phyloP scores from a whole-genome alignment of 2,329 filamentous ascomycete genomes.

The Coleophoma crateriformis region DNA sequence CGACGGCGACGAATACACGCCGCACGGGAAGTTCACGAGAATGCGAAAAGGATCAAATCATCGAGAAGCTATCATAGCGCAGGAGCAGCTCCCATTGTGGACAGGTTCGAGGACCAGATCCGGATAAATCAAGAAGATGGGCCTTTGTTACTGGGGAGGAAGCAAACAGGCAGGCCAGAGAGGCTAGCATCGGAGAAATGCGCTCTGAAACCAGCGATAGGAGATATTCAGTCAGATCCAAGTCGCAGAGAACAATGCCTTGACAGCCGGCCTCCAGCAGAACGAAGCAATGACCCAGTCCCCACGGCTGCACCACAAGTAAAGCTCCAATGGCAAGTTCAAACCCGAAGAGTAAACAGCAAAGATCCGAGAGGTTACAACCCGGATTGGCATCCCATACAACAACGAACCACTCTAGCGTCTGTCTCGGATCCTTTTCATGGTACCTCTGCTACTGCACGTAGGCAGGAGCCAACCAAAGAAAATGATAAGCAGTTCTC shows the following conservation, averaged over 20 bases:
- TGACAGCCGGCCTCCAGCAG: background rate
- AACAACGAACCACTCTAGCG: background rate
- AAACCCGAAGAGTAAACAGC: background rate
- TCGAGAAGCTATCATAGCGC: slow-evolving; percentile 32
- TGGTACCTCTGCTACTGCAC: no score
- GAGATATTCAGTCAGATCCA: background rate
- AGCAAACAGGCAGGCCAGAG: background rate
- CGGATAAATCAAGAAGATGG: slow-evolving; percentile 11
- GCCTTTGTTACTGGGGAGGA: no score
- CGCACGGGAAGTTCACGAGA: slow-evolving; percentile 43
- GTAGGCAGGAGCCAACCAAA: background rate
- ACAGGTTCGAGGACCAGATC: slow-evolving; percentile 17
- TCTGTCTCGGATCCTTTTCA: no score
- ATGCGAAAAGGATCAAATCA: slow-evolving; percentile 45
- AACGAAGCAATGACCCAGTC: background rate
- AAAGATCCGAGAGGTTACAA: background rate
- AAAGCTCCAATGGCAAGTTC: background rate
- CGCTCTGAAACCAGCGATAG: background rate
- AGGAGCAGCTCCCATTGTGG: slow-evolving; percentile 12
- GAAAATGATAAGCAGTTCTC: background rate
- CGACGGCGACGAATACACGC: slow-evolving; percentile 48
- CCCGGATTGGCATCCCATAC: background rate
- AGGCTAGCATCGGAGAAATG: no score
- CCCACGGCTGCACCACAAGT: background rate
- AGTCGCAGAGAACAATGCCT: background rate